Evolutionary conservation across 108 stramenopile species (phyloP).

Genomic region (Cyclotella baltica): DNA sequence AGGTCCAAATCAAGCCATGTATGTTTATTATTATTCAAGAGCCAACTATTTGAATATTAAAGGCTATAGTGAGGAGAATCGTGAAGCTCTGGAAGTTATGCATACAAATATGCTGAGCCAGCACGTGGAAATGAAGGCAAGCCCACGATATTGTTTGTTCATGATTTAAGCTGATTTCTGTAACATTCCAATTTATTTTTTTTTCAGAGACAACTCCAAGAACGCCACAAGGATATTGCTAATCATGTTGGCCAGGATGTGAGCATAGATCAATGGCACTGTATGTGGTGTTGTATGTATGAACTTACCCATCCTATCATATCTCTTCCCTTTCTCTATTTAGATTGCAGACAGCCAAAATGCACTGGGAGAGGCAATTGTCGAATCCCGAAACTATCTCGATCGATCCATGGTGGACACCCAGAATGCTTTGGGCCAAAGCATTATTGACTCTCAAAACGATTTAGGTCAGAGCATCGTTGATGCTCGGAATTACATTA

Average conservation of each 20-base stretch:
- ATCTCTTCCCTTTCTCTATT: neutral
- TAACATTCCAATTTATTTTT: too few relatives aligned
- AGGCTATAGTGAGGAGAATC: neutral
- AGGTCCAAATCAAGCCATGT: neutral
- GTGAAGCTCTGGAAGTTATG: neutral
- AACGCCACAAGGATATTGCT: slow-evolving; percentile 1
- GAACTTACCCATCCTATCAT: neutral
- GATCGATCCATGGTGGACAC: too few relatives aligned
- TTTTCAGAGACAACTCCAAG: neutral
- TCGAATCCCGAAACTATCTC: too few relatives aligned
- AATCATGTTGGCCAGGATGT: slow-evolving; percentile 6
- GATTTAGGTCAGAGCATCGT: neutral
- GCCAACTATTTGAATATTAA: neutral
- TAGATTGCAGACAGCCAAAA: neutral
- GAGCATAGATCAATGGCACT: neutral
- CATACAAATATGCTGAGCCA: neutral
- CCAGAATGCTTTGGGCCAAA: neutral
- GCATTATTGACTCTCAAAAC: slow-evolving; percentile 6
- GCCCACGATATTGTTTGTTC: too few relatives aligned
- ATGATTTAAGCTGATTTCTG: too few relatives aligned
- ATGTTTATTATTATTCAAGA: neutral
- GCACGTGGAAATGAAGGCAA: slow-evolving; percentile 4
- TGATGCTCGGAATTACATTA: too few relatives aligned
- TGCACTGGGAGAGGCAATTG: too few relatives aligned
- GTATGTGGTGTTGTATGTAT: neutral